Conservation (phyloP, 106 monocot species). For the Dactylorhiza incarnata region DNA sequence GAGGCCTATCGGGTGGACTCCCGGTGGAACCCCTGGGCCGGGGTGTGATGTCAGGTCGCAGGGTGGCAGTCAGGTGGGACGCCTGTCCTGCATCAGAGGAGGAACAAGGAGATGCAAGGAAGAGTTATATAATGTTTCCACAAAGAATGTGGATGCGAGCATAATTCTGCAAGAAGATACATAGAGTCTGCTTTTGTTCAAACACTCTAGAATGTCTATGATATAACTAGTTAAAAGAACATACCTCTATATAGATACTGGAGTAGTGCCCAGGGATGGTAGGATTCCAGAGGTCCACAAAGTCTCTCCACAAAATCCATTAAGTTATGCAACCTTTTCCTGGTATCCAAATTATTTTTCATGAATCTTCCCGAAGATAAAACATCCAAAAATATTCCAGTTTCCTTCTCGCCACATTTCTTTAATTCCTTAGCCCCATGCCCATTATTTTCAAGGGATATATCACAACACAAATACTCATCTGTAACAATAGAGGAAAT, state of each 20-base stretch:
- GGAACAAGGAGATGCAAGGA: not conserved
- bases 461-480: conserved; percentile 16
- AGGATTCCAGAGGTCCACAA: conserved; percentile 33
- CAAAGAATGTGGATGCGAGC: not conserved
- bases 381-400: not conserved
- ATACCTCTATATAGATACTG: conserved; percentile 78
- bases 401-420: conserved; percentile 5
- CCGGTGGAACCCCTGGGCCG: no score
- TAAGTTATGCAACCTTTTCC: conserved; percentile 21
- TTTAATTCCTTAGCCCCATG: conserved; percentile 9
- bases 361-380: conserved; percentile 9
- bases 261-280: conserved; percentile 73
- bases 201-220: not conserved
- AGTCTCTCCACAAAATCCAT: conserved; percentile 41
- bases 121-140: not conserved
- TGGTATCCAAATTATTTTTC: conserved; percentile 8
- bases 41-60: no score
- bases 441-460: conserved; percentile 8
- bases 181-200: not conserved
- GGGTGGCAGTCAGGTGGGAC: no score
- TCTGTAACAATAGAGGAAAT: not conserved
- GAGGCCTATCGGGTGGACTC: no score
- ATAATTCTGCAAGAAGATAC: not conserved
- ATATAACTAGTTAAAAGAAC: conserved; percentile 1
- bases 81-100: no score